Evolutionary conservation across 257 asterid genomes (phyloP).

Genomic region (Vinca minor): DNA sequence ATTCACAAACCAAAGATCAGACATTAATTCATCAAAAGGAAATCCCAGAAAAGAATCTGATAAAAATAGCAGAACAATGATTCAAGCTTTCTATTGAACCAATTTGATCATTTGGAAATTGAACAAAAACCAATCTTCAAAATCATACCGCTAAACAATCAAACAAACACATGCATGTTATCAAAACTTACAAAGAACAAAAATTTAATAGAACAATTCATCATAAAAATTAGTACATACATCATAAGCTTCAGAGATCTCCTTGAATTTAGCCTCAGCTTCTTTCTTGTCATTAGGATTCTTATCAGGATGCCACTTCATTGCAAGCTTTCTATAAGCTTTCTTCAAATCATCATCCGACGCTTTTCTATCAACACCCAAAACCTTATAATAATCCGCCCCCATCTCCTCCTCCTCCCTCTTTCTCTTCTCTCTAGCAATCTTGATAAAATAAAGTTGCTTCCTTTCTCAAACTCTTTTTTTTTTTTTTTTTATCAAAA

Average conservation of each 20-base stretch:
- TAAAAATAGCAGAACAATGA: background rate
- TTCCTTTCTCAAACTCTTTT: background rate
- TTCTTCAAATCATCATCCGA: constrained; percentile 37
- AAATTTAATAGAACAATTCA: background rate
- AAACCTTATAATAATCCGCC: constrained; percentile 30
- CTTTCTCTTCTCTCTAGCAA: constrained; percentile 21
- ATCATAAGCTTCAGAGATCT: constrained; percentile 42
- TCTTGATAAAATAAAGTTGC: background rate
- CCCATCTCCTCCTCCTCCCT: constrained; percentile 28
- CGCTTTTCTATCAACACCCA: constrained; percentile 35
- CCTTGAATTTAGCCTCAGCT: constrained; percentile 40
- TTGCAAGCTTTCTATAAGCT: constrained; percentile 36
- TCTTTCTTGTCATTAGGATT: constrained; percentile 34
- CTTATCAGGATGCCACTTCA: constrained; percentile 48
- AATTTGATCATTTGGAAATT: too few species aligned
- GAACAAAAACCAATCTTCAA: too few species aligned
- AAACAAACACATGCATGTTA: background rate
- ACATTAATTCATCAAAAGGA: too few species aligned
- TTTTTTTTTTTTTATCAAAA: too few species aligned
- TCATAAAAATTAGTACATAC: constrained; percentile 10
- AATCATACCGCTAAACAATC: too few species aligned
- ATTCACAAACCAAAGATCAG: too few species aligned
- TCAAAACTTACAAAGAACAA: too few species aligned
- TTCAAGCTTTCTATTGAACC: background rate
- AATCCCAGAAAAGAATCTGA: background rate